These are phyloP conservation scores for Neonectria coccinea DNA, from an alignment of 2,329 filamentous ascomycete genomes.

Conservation along the genomic window DNA sequence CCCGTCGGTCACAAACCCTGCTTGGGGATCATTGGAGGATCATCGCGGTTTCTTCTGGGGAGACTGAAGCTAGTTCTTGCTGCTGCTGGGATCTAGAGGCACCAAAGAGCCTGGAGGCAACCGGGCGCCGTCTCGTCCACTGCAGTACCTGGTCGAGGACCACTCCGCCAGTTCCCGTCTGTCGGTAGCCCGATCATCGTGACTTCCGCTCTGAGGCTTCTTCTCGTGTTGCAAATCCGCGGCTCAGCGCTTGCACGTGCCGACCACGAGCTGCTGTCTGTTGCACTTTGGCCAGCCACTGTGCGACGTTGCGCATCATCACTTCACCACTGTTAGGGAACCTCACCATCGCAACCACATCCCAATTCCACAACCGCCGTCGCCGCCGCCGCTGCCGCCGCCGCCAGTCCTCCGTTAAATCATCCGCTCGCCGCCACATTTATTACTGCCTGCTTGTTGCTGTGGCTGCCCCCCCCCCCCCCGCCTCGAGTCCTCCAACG, in stretches of 20 bases:
- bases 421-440: neutral
- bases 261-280: conserved; percentile 9
- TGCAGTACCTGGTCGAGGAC: neutral
- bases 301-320: conserved; percentile 18
- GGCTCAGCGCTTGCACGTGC: conserved; percentile 24
- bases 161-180: conserved; percentile 20
- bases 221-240: conserved; percentile 8
- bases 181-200: conserved; percentile 17
- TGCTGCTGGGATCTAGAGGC: conserved; percentile 13
- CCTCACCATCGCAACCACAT: neutral
- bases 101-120: conserved; percentile 2
- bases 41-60: conserved; percentile 15
- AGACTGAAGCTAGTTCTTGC: conserved; percentile 15
- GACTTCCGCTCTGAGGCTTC: neutral
- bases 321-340: neutral
- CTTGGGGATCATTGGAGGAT: conserved; percentile 24
- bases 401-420: neutral
- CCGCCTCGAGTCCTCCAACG: conserved; percentile 1
- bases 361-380: neutral
- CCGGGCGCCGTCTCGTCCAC: conserved; percentile 1
- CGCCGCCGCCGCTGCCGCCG: neutral
- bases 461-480: neutral
- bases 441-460: neutral
- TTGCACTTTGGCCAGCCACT: neutral
- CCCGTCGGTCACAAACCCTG: conserved; percentile 18